A percentile compares a stretch with the other conserved stretches of the same genome.
Conservation (phyloP, 2,329 filamentous ascomycete genomes). For the Colletotrichum spaethianum region DNA sequence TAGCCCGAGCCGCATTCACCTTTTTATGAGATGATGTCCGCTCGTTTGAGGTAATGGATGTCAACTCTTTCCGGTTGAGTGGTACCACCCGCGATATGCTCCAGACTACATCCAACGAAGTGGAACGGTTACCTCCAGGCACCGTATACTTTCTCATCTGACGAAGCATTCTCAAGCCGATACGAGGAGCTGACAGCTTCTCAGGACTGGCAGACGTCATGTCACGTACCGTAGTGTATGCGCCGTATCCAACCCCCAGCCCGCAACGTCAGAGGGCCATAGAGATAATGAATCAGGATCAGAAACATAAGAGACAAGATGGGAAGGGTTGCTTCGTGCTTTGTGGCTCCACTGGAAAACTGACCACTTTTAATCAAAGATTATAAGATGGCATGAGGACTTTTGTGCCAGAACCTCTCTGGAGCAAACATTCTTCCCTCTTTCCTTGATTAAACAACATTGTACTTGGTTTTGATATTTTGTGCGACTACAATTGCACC, state of each 20-base stretch:
- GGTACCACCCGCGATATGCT: not conserved
- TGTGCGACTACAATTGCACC: not conserved
- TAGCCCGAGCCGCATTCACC: not conserved
- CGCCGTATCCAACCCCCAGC: not conserved
- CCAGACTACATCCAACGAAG: not conserved
- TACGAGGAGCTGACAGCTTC: not conserved
- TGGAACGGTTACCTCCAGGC: not conserved
- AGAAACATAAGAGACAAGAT: not conserved
- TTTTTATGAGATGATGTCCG: not conserved
- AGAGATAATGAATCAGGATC: not conserved
- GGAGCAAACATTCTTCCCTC: no score
- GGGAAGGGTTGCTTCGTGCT: not conserved
- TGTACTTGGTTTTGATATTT: not conserved
- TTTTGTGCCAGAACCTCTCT: no score
- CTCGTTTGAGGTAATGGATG: not conserved
- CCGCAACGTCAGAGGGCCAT: not conserved
- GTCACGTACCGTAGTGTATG: not conserved
- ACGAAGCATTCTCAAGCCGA: not conserved
- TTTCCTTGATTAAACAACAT: no score
- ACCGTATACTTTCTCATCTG: not conserved
- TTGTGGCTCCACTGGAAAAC: not conserved
- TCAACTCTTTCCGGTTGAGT: not conserved
- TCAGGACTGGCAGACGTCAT: not conserved
- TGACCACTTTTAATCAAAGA: not conserved
- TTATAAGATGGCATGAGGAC: no score